phyloP scores from a whole-genome alignment of 768 basidiomycete genomes.

The Pleurotus pulmonarius region DNA sequence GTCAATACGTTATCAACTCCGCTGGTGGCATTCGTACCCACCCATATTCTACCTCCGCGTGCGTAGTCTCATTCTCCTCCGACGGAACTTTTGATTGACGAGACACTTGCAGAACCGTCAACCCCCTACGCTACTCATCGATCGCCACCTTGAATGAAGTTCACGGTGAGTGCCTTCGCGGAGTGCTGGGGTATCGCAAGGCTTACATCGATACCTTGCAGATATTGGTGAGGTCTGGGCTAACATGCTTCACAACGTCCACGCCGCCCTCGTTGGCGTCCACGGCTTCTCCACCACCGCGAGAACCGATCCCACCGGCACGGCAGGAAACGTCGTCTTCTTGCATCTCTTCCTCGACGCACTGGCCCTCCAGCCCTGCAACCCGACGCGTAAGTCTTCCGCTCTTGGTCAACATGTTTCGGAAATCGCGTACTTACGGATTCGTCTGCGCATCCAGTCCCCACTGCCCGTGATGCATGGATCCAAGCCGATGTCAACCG shows the following conservation, averaged over 20 bases:
- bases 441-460: not conserved
- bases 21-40: slow-evolving; percentile 49
- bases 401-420: too few species aligned
- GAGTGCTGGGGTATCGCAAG: too few species aligned
- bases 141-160: slow-evolving; percentile 37
- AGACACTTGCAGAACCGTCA: too few species aligned
- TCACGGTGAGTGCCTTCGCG: too few species aligned
- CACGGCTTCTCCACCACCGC: slow-evolving; percentile 5
- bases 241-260: slow-evolving; percentile 7
- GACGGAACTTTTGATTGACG: too few species aligned
- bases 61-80: too few species aligned
- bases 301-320: slow-evolving; percentile 6
- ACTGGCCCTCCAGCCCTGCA: slow-evolving; percentile 32
- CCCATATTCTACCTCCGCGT: slow-evolving; percentile 53
- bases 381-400: slow-evolving; percentile 8
- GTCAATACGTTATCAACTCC: slow-evolving; percentile 50
- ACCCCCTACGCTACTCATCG: slow-evolving; percentile 41
- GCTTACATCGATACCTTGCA: not conserved
- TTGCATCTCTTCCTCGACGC: slow-evolving; percentile 33
- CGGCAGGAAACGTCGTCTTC: slow-evolving; percentile 31
- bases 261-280: slow-evolving; percentile 3
- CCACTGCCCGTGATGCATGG: slow-evolving; percentile 29
- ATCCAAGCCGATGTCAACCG: slow-evolving; percentile 37
- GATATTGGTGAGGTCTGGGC: slow-evolving; percentile 9
- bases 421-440: too few species aligned